Base-by-base conservation (phyloP, 2,329 filamentous ascomycete species). In the Atkinsonella texensis region DNA sequence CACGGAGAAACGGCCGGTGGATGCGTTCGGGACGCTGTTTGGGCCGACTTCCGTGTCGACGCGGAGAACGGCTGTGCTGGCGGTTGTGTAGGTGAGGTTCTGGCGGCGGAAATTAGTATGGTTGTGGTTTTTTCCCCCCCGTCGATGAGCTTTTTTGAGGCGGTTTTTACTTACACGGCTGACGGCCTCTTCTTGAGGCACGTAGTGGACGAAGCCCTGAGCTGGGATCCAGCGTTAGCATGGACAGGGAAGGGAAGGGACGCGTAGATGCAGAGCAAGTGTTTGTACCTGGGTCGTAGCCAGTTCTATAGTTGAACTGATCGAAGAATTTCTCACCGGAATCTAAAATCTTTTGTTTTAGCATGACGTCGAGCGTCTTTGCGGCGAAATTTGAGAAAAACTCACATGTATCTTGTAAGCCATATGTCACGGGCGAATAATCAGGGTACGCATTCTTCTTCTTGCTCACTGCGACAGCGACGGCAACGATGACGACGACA, bases 71-170 rank as follows among this genome's bases (percentile, higher is more conserved):
- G 80, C 81, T 0, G 76, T 71, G 40, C 67, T 65, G 1, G 69
- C 58, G 1, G 74, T 73, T 6, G 80, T 77, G 58, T 78, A 79
- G 0, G 83, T 85, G 33, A 86, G 72, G 65, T 86, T 86, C 74
- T 78, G 31, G 32, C 13, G 23, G 40, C 20, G 17, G 18, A 8
- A 28, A 6, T 28, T 28, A 28, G 28, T 28, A 2, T 28, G 4
- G 1, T 1, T 28, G 28, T 28, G 2, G 2, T 28, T 28, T 28
- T 28, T 28, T 28, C 7, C 7, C 5, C 5, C 4, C 28, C 28
- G 28, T 28, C 28, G 28, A 28, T 28, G 28, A 28, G 28, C 28
- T 28, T 8, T 8, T 8, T 8, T 6, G 28, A 6, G 38, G 13
- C 46, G 35, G 40, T 39, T 18, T 56, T 18, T 56, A 43, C 68